These are phyloP conservation scores for Eurotiales sp. DNA, from an alignment of 2,329 filamentous ascomycete species.

Conservation along the genomic window DNA sequence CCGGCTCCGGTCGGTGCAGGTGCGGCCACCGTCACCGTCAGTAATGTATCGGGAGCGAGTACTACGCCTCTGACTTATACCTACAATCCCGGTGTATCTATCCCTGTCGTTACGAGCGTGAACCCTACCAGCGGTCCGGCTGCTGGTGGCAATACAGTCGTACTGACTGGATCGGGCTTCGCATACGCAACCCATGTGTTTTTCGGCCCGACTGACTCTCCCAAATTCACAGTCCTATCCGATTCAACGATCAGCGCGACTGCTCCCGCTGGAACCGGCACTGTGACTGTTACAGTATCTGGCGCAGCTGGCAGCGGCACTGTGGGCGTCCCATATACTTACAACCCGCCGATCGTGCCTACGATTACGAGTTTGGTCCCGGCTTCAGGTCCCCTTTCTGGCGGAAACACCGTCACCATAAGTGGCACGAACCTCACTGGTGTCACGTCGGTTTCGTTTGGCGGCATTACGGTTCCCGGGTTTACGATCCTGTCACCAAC, in stretches of 20 bases:
- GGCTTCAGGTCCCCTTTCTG: background rate
- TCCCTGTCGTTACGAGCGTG: background rate
- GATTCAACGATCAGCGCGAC: conserved; percentile 1
- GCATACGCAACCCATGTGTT: background rate
- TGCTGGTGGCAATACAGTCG: background rate
- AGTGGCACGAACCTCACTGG: conserved; percentile 1
- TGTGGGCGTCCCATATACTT: conserved; percentile 1
- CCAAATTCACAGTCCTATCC: background rate
- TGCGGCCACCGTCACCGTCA: background rate
- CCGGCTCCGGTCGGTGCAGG: background rate
- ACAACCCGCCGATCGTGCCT: background rate
- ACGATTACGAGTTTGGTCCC: background rate
- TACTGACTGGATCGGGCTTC: background rate
- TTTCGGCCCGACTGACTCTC: background rate
- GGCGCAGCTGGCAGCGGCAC: background rate
- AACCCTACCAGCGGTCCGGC: background rate
- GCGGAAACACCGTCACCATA: conserved; percentile 5
- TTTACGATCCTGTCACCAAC: conserved; percentile 2
- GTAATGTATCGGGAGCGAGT: conserved; percentile 4
- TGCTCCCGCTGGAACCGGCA: background rate
- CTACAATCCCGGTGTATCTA: background rate
- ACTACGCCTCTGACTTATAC: conserved; percentile 1
- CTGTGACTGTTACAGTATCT: conserved; percentile 1
- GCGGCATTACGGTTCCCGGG: background rate
- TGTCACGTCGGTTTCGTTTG: background rate